Base-by-base conservation (phyloP, 2,329 filamentous ascomycete genomes). In the Fusarium zealandicum region DNA sequence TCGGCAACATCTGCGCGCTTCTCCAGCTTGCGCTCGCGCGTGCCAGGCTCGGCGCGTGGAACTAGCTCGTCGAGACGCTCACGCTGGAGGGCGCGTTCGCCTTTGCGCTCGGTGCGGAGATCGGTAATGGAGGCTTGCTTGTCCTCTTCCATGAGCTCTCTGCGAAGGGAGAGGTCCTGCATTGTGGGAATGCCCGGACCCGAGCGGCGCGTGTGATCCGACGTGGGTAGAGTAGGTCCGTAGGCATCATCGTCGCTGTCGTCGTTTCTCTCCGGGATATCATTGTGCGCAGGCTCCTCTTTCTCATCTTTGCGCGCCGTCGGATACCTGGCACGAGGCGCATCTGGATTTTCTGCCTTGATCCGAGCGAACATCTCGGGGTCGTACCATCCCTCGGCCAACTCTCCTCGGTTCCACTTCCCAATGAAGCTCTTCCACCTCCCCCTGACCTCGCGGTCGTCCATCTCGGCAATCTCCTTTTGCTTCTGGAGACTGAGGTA, bases 381-480 rank as follows among this genome's bases (percentile, higher is more conserved):
- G 69, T 96, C 91, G 74, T 98, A 99, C 93, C 93, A 99, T 39
- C 91, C 91, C 73, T 93, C 89, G 5, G 90, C 89, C 59, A 98
- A 79, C 75, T 93, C 90, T 69, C 87, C 89, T 66, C 86, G 84
- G 77, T 99, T 99, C 93, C 95, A 99, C 79, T 92, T 93, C 4
- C 83, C 81, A 11, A 93, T 73, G 68, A 98, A 99, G 71, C 92
- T 93, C 81, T 96, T 96, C 92, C 93, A 99, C 49, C 93, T 80
- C 2, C 93, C 92, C 61, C 82, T 88, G 1, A 87, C 75, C 71
- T 97, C 93, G n/a, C 83, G 82, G 59, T 91, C 87, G 50, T 86
- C 82, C 63, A 98, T 78, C 9, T 84, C 81, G 14, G 86, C 80
- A 1, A 96, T 76, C 46, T 88, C 76, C 33, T 90, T 81, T 32